A percentile compares a stretch with the other conserved stretches of the same genome.
Evolutionary conservation across 2,329 filamentous ascomycete genomes (phyloP).

Genomic region (Fusarium denticulatum): DNA sequence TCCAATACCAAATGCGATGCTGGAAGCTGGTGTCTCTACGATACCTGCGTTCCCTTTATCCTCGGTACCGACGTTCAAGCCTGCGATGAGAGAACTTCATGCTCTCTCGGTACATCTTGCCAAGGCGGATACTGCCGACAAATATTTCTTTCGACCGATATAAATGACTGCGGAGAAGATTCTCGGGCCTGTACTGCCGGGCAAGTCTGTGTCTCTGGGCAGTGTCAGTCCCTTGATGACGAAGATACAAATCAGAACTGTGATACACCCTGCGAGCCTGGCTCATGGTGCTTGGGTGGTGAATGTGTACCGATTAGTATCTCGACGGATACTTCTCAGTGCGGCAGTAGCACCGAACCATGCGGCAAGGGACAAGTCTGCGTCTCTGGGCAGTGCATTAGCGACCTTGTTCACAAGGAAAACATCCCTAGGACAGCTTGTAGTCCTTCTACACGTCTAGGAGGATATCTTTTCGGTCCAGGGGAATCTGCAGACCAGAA

Average conservation of each 20-base stretch:
- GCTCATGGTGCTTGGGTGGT: conserved; percentile 6
- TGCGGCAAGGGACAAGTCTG: conserved; percentile 19
- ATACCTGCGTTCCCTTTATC: conserved; percentile 23
- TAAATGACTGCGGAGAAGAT: conserved; percentile 16
- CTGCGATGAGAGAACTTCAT: conserved; percentile 12
- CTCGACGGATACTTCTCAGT: conserved; percentile 17
- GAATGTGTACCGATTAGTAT: conserved; percentile 14
- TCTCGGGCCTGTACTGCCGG: conserved; percentile 17
- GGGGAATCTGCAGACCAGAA: neutral
- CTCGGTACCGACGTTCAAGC: conserved; percentile 26
- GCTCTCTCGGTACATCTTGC: conserved; percentile 13
- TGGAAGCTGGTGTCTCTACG: conserved; percentile 34
- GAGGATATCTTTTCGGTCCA: neutral
- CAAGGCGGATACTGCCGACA: conserved; percentile 19
- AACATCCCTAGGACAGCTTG: neutral
- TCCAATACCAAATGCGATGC: conserved; percentile 13
- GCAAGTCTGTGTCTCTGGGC: conserved; percentile 21
- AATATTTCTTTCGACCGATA: conserved; percentile 13
- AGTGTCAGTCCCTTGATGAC: conserved; percentile 3
- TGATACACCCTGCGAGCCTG: conserved; percentile 9
- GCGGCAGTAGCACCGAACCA: neutral
- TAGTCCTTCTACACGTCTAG: neutral
- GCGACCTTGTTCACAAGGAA: neutral
- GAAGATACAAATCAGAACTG: neutral
- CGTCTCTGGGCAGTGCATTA: conserved; percentile 18